Base-by-base conservation (phyloP, 1,284 basidiomycete genomes). In the Rhodotorula sp. region DNA sequence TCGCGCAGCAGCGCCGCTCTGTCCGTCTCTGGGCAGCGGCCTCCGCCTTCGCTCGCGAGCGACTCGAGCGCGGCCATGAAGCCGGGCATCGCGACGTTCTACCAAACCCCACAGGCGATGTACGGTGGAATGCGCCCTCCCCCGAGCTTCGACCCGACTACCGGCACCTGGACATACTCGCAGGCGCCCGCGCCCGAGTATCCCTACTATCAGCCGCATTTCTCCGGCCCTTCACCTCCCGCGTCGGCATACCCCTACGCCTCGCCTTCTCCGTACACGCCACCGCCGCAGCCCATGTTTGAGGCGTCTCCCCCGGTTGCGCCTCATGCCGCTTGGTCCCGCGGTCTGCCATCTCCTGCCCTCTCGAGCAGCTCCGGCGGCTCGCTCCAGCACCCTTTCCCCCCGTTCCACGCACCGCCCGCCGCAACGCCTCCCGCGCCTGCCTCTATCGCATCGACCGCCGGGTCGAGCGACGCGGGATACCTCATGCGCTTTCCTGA, bases 401-500 rank as follows among this genome's bases (percentile, higher is more conserved):
- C 27, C 7, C 49, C 56, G 23, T 58, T 45, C 23, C 21, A 42
- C 34, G 45, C 58, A 56, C 49, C 68, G 21, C 9, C 63, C 23
- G 34, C 53, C 1, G 25, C 61, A 9, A 23, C 45, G 23, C 23
- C 23, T 4, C 23, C 44, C 70, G 2, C 53, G 1, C 16, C 66
- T 44, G 19, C 58, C 13, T 25, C 50, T 25, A 19, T 21, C 34
- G 21, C 42, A 48, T 16, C 49, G 16, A 17, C 42, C 41, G 13
- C 65, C 41, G 5, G 13, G 5, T 19, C 61, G 7, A 66, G 46
- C 53, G 46, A 52, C 21, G n/a, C 61, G 27, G 57, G 65, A 9
- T 76, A 76, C 64, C 68, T 76, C 25, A 76, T 76, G 74, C 67
- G 74, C 21, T 76, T 76, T 48, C 59, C 74, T 3, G 74, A 74